These are phyloP conservation scores for Micromonas pusilla DNA, from an alignment of 139 green algal species.

Conservation along the genomic window DNA sequence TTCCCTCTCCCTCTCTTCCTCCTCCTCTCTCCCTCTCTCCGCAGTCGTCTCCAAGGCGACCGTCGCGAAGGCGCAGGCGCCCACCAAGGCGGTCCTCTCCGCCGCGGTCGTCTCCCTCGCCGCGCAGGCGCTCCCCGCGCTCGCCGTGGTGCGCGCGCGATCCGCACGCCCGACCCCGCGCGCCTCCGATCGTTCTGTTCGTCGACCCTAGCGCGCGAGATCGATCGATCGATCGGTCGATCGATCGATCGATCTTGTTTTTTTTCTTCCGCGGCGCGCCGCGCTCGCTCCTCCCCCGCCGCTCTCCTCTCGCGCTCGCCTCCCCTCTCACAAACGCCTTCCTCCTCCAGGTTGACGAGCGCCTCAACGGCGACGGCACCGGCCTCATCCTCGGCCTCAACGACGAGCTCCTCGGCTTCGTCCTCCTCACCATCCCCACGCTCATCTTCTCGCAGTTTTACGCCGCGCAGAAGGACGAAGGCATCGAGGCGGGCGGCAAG, in stretches of 20 bases:
- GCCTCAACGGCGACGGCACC: slow-evolving; percentile 63
- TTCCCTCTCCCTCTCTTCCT: too few relatives aligned
- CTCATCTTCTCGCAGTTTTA: slow-evolving; percentile 51
- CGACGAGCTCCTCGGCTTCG: slow-evolving; percentile 49
- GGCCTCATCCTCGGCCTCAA: slow-evolving; percentile 56
- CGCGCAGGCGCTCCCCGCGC: neutral
- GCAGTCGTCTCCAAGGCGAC: neutral
- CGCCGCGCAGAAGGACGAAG: slow-evolving; percentile 39
- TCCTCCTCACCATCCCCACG: slow-evolving; percentile 44
- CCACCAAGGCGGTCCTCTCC: neutral
- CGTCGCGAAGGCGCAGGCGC: neutral
- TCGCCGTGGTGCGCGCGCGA: neutral
- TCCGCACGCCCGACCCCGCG: neutral
- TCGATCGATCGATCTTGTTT: too few relatives aligned
- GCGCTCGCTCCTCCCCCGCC: too few relatives aligned
- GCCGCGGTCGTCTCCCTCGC: neutral
- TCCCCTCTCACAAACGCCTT: neutral
- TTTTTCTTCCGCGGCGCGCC: too few relatives aligned
- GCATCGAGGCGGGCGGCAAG: slow-evolving; percentile 19
- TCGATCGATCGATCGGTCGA: too few relatives aligned
- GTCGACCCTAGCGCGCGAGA: too few relatives aligned
- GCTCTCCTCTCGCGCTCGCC: too few relatives aligned
- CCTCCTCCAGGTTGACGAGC: slow-evolving; percentile 55
- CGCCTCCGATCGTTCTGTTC: too few relatives aligned
- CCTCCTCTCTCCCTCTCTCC: neutral